Percentiles rank a stretch among this genome's conserved stretches.
Conservation (phyloP, 805 yeast species). For the Diddensiella transvaalensis region DNA sequence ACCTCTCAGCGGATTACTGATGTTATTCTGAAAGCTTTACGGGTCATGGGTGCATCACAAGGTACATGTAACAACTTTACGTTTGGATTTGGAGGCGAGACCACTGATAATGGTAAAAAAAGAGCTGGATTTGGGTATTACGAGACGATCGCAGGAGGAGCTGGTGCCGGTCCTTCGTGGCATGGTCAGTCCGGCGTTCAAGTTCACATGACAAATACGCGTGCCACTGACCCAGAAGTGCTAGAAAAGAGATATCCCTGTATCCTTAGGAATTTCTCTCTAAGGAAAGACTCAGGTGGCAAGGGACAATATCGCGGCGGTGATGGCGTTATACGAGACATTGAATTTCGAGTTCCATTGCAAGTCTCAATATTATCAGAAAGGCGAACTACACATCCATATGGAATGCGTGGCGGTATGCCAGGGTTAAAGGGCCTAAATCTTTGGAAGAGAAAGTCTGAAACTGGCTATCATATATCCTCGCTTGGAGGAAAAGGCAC, state of each 20-base stretch:
- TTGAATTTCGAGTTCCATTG: constrained; percentile 68
- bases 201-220: constrained; percentile 88
- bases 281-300: constrained; percentile 80
- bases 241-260: constrained; percentile 87
- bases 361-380: constrained; percentile 80
- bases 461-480: constrained; percentile 32
- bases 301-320: constrained; percentile 71
- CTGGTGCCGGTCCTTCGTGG: constrained; percentile 87
- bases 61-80: constrained; percentile 93
- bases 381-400: constrained; percentile 78
- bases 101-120: constrained; percentile 7
- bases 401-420: constrained; percentile 78
- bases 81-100: constrained; percentile 73
- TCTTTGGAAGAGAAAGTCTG: constrained; percentile 35
- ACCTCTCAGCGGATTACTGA: constrained; percentile 83
- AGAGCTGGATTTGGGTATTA: constrained; percentile 72
- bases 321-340: constrained; percentile 77
- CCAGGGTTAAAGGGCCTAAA: constrained; percentile 72
- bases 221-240: constrained; percentile 86
- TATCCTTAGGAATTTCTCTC: constrained; percentile 61
- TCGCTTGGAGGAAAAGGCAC: constrained; percentile 68
- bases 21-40: constrained; percentile 78
- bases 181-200: constrained; percentile 83
- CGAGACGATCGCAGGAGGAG: constrained; percentile 92
- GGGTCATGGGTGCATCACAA: constrained; percentile 89